Evolutionary conservation across 192 early-diverging fungal species (phyloP).

Genomic region (Coemansia sp.): DNA sequence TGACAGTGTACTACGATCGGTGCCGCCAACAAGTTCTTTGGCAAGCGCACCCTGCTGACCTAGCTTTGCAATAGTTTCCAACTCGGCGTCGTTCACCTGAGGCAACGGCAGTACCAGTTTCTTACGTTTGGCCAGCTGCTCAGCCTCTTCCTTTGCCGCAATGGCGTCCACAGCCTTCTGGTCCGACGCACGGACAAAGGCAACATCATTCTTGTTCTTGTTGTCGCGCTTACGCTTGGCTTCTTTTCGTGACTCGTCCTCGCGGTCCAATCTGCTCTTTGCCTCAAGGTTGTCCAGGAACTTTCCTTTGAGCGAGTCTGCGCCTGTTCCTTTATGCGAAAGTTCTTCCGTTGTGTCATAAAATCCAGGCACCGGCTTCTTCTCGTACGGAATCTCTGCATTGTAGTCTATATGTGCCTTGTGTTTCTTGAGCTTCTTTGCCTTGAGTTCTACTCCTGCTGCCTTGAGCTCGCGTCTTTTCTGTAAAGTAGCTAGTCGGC

Average conservation of each 20-base stretch:
- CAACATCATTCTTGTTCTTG: slow-evolving; percentile 54
- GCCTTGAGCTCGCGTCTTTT: slow-evolving; percentile 96
- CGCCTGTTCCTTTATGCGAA: slow-evolving; percentile 56
- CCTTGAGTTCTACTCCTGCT: slow-evolving; percentile 85
- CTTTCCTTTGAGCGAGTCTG: slow-evolving; percentile 67
- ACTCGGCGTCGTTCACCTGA: slow-evolving; percentile 85
- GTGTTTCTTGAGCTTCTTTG: slow-evolving; percentile 68
- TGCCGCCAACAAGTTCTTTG: slow-evolving; percentile 65
- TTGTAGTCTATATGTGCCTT: slow-evolving; percentile 85
- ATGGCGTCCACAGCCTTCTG: slow-evolving; percentile 36
- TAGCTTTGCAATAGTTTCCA: slow-evolving; percentile 90
- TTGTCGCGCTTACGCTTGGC: slow-evolving; percentile 70
- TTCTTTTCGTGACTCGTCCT: slow-evolving; percentile 78
- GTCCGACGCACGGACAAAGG: slow-evolving; percentile 57
- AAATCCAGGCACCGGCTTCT: slow-evolving; percentile 83
- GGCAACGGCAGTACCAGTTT: slow-evolving; percentile 84
- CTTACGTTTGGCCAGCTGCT: slow-evolving; percentile 70
- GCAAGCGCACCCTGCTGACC: slow-evolving; percentile 79
- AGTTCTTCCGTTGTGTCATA: slow-evolving; percentile 90
- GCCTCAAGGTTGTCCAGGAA: slow-evolving; percentile 79
- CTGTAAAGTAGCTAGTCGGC: slow-evolving; percentile 84
- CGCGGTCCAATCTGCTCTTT: slow-evolving; percentile 78
- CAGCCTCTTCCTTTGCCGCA: slow-evolving; percentile 60
- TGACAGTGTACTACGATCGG: slow-evolving; percentile 57
- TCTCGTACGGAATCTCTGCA: slow-evolving; percentile 94